Evolutionary conservation across 208 protist genomes (phyloP), one percentile per base, ranked within the genome.

Genomic region (Angomonas desouzai): DNA sequence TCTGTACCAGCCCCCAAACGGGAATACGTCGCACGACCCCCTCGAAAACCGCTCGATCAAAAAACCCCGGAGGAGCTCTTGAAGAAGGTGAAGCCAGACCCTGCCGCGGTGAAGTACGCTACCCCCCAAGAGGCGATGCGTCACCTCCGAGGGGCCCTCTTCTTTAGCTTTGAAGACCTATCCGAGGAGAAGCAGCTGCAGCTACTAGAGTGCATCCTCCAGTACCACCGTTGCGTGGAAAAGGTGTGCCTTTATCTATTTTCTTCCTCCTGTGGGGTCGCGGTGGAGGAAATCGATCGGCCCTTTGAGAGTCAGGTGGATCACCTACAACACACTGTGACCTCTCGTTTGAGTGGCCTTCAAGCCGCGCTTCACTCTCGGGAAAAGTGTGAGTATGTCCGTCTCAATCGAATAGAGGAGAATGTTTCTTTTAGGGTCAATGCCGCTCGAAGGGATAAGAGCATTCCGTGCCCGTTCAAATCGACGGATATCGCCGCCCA

Each of bases 401-500:
- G 3, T 3, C 45, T 13, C 45, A 4, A 51, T 23, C 9, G 20
- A 4, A 51, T 13, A 9, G 45, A 51, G 6, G 45, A 51, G 18
- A 23, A 23, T 3, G 45, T 83, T 11, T 28, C 70, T 18, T 78
- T 75, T 32, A 71, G 76, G 23, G 76, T 83, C 30, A 66, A 75
- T n/a, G 43, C 60, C 55, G 49, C 67, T n/a, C 71, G 76, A 3
- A 64, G 68, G 13, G 76, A 83, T 36, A 70, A 23, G 65, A 70
- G 18, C 18, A 29, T 36, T 75, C 55, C 33, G 1, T 47, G 53
- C 29, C 13, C 48, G 1, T 75, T 80, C 29, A 70, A 62, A 22
- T 81, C 79, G 0, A 69, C 69, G 18, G 68, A 81, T 25, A 40
- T 86, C 23, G 71, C 76, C 7, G 65, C 64, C 18, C 70, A 74